Evolutionary conservation across 2,329 filamentous ascomycete genomes (phyloP).

Genomic region (Ceratocystis papillata): DNA sequence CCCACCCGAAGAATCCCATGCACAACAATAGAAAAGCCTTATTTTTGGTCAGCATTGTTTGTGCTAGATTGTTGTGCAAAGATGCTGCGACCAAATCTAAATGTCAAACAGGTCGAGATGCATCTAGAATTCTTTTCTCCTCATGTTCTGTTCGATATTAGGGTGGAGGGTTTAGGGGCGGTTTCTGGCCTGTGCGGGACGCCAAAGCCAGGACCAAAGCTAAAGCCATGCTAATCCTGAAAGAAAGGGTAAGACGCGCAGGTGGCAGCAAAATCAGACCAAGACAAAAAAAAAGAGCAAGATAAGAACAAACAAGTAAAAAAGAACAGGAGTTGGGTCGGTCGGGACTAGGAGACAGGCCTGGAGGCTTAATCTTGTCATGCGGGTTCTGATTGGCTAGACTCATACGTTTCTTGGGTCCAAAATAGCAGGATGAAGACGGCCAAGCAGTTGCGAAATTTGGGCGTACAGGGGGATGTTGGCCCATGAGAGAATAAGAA

Average conservation of each 20-base stretch:
- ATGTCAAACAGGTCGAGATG: background rate
- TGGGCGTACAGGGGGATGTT: background rate
- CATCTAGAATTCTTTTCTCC: too few species aligned
- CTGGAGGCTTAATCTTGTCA: background rate
- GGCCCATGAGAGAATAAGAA: background rate
- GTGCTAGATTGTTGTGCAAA: background rate
- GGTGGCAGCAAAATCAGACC: background rate
- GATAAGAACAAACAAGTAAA: background rate
- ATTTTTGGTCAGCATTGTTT: background rate
- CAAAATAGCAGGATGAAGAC: slow-evolving; percentile 4
- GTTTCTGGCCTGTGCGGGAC: background rate
- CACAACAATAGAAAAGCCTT: background rate
- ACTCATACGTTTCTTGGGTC: background rate
- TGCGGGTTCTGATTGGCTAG: background rate
- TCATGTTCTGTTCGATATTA: too few species aligned
- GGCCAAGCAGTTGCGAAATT: slow-evolving; percentile 4
- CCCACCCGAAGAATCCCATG: background rate
- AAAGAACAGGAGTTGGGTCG: background rate
- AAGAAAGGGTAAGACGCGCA: background rate
- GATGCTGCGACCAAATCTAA: background rate
- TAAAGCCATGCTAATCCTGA: background rate
- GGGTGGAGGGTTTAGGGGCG: too few species aligned
- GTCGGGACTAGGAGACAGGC: background rate
- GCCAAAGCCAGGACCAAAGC: background rate
- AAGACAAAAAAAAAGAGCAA: background rate